Base-by-base conservation (phyloP, 2,329 filamentous ascomycete genomes). In the Metarhizium sp. region DNA sequence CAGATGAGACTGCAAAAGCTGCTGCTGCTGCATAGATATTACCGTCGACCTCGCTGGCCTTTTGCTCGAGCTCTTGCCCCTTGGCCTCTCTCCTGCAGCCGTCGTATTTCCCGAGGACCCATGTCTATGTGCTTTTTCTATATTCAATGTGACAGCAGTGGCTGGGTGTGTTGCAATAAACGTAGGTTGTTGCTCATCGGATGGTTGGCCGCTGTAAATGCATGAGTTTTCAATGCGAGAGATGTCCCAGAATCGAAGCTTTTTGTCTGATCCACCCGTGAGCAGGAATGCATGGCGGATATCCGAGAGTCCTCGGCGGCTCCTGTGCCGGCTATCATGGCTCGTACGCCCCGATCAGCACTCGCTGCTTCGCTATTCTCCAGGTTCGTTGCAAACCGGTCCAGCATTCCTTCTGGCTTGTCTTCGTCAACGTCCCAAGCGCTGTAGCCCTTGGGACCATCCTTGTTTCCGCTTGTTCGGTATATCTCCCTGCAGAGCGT, bases 241-340 rank as follows among this genome's bases (percentile, higher is more conserved):
- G 14, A 94, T 78, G 66, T 99, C 92, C 94, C 94, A 99, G 72
- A 95, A 97, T 10, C 94, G 84, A 18, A 99, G 81, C 70, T 89
- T 94, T 72, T 88, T 90, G 70, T 97, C 94, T 11, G 88, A 88
- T 0, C 92, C 92, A 18, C 87, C 92, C 0, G 90, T 94, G 42
- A 99, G 75, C 50, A 96, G 81, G 67, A 94, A 96, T 0, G 89
- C 86, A 63, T 90, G 85, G 56, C 87, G 86, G 4, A 87, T 80
- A 50, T 92, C 88, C 82, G 78, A 56, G 84, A 84, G 52, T 90
- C 85, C 29, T 83, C 79, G 5, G 80, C 76, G 60, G 90, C 85
- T 63, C 90, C 87, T 10, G 85, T 81, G 6, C 88, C 89, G 10
- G 88, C 81, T 0, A 84, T 76, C 73, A 96, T 85, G 3, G 88